Evolutionary conservation across 1,284 basidiomycete genomes (phyloP), one percentile per base, ranked within the genome.

Genomic region (Ganoderma resinaceum): DNA sequence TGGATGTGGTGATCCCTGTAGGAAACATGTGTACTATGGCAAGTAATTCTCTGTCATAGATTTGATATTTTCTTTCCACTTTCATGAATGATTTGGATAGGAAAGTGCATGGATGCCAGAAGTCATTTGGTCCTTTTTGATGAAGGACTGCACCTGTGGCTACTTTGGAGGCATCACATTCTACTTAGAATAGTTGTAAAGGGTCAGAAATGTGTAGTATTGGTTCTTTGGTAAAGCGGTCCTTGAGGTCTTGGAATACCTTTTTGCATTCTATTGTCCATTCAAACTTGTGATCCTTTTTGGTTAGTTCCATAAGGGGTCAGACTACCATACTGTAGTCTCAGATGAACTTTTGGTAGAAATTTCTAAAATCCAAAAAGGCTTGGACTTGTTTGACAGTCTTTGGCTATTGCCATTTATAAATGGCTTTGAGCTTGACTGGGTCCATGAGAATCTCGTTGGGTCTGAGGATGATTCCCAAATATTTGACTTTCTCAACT

Each of bases 301-400:
- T n/a, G n/a, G n/a, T n/a, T n/a, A n/a, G n/a, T n/a, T n/a, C n/a
- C n/a, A n/a, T n/a, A 31, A 9, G 43, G 18, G 1, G 16, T 2
- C 77, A 78, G 81, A 0, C n/a, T n/a, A n/a, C n/a, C n/a, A n/a
- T n/a, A n/a, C n/a, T n/a, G n/a, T n/a, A n/a, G n/a, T n/a, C n/a
- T 53, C 12, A 52, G 70, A 81, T 2, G 62, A 20, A 59, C 2
- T 29, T n/a, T n/a, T n/a, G n/a, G n/a, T 86, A 87, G 74, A 82
- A 85, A 67, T 83, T 83, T 7, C 76, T 73, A 46, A 86, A 81
- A 1, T 83, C 84, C 0, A 86, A 64, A 72, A 87, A 86, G 0
- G 53, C 58, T 52, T 78, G 73, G 4, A 82, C 62, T 11, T 80
- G 70, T 31, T 76, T 75, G 6, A 81, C 61, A 0, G 59, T 78